Conservation (phyloP, 2,329 filamentous ascomycete genomes). For the Pseudocercospora musae region DNA sequence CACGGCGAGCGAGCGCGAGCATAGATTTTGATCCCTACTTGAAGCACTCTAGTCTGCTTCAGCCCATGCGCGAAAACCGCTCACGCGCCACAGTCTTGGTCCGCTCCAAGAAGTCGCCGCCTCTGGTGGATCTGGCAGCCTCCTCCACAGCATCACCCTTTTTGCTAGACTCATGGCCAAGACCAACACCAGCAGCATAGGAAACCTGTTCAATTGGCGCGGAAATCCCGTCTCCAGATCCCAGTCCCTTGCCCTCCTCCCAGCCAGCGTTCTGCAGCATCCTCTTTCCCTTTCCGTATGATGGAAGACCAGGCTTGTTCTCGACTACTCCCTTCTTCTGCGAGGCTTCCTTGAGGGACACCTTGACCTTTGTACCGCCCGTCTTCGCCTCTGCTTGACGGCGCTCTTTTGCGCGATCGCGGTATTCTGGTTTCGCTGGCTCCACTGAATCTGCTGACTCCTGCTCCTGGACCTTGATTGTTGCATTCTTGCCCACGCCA, state of each 20-base stretch:
- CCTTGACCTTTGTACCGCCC: constrained; percentile 18
- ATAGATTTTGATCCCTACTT: background rate
- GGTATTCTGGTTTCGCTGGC: constrained; percentile 42
- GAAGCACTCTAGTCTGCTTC: background rate
- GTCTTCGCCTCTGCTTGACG: constrained; percentile 58
- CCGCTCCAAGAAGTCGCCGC: constrained; percentile 58
- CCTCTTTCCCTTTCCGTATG: constrained; percentile 28
- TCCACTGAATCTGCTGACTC: background rate
- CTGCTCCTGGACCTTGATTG: constrained; percentile 19
- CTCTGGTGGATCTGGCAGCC: constrained; percentile 58
- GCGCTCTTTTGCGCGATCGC: constrained; percentile 66
- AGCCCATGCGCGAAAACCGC: constrained; percentile 57
- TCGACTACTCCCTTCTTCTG: constrained; percentile 13
- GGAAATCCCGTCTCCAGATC: constrained; percentile 58
- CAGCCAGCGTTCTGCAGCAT: constrained; percentile 72
- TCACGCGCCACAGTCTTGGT: constrained; percentile 65
- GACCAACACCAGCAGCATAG: constrained; percentile 65
- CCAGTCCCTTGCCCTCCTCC: constrained; percentile 63
- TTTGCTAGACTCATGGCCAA: constrained; percentile 67
- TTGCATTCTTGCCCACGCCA: constrained; percentile 16
- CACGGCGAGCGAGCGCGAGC: background rate
- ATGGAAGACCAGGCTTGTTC: constrained; percentile 29
- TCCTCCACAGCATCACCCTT: constrained; percentile 65
- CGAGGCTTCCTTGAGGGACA: constrained; percentile 26
- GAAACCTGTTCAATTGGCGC: constrained; percentile 62